phyloP scores from a whole-genome alignment of 208 protist species.

The Leptomonas pyrrhocoris region DNA sequence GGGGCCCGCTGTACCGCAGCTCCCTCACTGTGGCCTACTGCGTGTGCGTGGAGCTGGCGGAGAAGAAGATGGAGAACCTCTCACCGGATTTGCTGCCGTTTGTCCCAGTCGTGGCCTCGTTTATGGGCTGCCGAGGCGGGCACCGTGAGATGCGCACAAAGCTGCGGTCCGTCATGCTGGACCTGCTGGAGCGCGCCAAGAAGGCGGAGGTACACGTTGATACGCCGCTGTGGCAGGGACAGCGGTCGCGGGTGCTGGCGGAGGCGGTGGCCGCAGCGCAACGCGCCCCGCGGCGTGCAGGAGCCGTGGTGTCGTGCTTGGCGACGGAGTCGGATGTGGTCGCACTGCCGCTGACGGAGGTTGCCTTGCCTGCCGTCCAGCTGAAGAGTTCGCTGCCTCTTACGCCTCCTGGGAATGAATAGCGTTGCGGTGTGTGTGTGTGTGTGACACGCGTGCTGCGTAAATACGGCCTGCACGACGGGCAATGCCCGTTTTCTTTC shows the following conservation, averaged over 20 bases:
- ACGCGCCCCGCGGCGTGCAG: constrained; percentile 20
- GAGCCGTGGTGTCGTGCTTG: constrained; percentile 57
- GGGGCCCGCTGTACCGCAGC: constrained; percentile 72
- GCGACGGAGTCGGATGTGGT: constrained; percentile 73
- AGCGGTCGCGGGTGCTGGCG: constrained; percentile 39
- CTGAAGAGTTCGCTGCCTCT: constrained; percentile 34
- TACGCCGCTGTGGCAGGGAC: constrained; percentile 25
- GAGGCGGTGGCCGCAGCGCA: constrained; percentile 32
- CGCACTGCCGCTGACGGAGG: constrained; percentile 33
- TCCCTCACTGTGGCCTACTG: constrained; percentile 66
- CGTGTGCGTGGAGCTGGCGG: constrained; percentile 61
- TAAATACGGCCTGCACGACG: no score
- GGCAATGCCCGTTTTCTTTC: no score
- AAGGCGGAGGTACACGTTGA: constrained; percentile 65
- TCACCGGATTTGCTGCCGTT: constrained; percentile 59
- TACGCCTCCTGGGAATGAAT: background rate
- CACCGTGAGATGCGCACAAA: constrained; percentile 75
- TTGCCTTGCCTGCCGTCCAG: constrained; percentile 34
- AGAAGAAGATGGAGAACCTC: constrained; percentile 53
- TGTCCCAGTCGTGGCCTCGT: constrained; percentile 61
- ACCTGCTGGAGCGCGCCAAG: constrained; percentile 73
- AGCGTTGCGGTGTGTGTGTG: background rate
- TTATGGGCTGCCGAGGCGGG: constrained; percentile 70
- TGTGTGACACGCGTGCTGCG: no score
- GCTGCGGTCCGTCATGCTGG: constrained; percentile 60